A percentile compares a stretch with the other conserved stretches of the same genome.
Evolutionary conservation across 371 early-diverging fungal genomes (phyloP).

Genomic region (Mortierella sp.): DNA sequence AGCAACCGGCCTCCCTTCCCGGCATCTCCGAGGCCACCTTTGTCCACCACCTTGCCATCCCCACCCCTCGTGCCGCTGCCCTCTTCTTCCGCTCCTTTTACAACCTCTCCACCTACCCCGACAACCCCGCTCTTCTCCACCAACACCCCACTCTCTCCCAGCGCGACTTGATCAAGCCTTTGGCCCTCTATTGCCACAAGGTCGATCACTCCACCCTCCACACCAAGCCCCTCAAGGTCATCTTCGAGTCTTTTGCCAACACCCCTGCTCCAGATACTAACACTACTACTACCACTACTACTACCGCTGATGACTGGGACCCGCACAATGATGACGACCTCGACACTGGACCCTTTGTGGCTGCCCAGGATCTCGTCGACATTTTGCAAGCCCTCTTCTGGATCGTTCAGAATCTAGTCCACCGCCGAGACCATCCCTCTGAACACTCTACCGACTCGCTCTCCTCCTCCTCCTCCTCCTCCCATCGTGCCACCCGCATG

Average conservation of each 20-base stretch:
- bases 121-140: slow-evolving; percentile 8
- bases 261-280: not conserved
- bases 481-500: slow-evolving; percentile 18
- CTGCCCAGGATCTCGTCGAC: slow-evolving; percentile 35
- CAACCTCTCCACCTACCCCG: slow-evolving; percentile 36
- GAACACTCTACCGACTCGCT: not conserved
- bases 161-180: slow-evolving; percentile 42
- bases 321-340: slow-evolving; percentile 32
- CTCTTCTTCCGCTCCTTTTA: slow-evolving; percentile 46
- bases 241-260: slow-evolving; percentile 48
- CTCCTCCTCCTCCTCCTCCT: too few relatives aligned
- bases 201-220: slow-evolving; percentile 9
- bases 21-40: slow-evolving; percentile 42
- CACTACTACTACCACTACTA: not conserved
- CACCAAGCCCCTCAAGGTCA: slow-evolving; percentile 26
- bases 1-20: not conserved
- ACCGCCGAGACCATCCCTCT: not conserved
- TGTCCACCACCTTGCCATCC: slow-evolving; percentile 32
- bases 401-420: slow-evolving; percentile 18
- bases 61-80: slow-evolving; percentile 9
- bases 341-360: slow-evolving; percentile 24
- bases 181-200: slow-evolving; percentile 46
- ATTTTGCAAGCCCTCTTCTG: slow-evolving; percentile 33
- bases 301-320: slow-evolving; percentile 24
- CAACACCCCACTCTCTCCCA: slow-evolving; percentile 8